Evolutionary conservation across 495 filamentous ascomycete species (phyloP).

Genomic region (Tuber microsphaerosporum): DNA sequence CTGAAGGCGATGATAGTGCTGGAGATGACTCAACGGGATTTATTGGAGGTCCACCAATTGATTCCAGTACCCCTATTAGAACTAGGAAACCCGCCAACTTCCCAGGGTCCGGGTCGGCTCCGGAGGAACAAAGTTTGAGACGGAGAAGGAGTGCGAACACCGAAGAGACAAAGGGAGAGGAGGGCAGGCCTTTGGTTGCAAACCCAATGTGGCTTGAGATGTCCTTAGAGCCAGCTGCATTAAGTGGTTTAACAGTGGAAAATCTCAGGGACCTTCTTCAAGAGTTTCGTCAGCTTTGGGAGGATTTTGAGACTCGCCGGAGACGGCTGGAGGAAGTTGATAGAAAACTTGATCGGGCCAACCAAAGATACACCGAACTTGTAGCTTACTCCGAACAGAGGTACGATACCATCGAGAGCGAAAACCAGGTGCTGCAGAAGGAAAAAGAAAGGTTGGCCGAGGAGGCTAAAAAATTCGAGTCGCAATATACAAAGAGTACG

Average conservation of each 20-base stretch:
- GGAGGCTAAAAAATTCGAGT: constrained; percentile 1
- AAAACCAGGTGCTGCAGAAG: neutral
- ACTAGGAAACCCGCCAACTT: neutral
- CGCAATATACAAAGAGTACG: neutral
- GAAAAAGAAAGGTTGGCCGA: neutral
- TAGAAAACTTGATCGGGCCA: neutral
- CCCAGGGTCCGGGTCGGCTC: neutral
- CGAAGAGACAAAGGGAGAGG: neutral
- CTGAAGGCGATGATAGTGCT: neutral
- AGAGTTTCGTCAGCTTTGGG: neutral
- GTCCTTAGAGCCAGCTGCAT: neutral
- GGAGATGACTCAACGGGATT: neutral
- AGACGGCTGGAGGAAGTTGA: neutral
- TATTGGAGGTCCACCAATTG: neutral
- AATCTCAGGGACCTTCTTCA: neutral
- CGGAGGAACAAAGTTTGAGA: neutral
- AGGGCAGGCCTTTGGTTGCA: neutral
- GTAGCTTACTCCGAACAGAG: neutral
- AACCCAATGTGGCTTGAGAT: constrained; percentile 4
- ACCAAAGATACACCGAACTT: neutral
- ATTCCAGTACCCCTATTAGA: neutral
- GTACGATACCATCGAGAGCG: neutral
- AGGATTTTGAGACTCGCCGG: neutral
- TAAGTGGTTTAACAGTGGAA: neutral
- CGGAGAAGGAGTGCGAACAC: neutral